Base-by-base conservation (phyloP, 345 rosid genomes). In the Noccaea caerulescens region DNA sequence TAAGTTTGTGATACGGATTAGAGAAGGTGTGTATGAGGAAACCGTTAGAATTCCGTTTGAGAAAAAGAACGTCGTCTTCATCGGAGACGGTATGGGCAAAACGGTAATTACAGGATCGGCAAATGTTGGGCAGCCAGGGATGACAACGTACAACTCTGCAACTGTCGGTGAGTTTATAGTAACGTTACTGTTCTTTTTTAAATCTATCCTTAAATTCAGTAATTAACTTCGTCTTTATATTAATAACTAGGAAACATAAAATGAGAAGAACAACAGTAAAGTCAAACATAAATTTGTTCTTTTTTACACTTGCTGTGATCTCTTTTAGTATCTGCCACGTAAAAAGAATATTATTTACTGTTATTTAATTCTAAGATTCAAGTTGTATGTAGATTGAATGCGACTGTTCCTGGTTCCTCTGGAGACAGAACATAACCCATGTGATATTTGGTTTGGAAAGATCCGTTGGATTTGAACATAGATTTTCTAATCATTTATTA, bases 21-120 rank as follows among this genome's bases (percentile, higher is more conserved):
- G 47, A 68, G 85, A 69, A 56, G 97, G 99, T 2, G 84, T 86
- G 2, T 94, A 94, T 10, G 84, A 89, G 44, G 99, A 94, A 79
- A 86, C 78, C 39, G 92, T 94, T 2, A 80, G 90, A 55, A 84
- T 94, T 43, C 89, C 93, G 77, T 68, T 91, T 34, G 87, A 80
- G 88, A 93, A 86, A 66, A 91, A 77, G 80, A 88, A 88, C 54
- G 87, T 91, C 1, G 96, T 93, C 34, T 89, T 91, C 18, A 46
- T 87, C 10, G 99, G 99, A 0, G 96, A 91, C 6, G 97, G 97
- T 6, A 85, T 81, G 80, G 95, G 96, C 36, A 91, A 84, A 77
- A 89, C 99, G 11, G 86, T 93, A 34, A 89, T 93, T 67, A 81
- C 96, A 0, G 90, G 91, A 0, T 81, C 95, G 11, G 34, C 69